These are phyloP conservation scores for Sutorius australiensis DNA, from an alignment of 768 basidiomycete genomes.

Conservation along the genomic window DNA sequence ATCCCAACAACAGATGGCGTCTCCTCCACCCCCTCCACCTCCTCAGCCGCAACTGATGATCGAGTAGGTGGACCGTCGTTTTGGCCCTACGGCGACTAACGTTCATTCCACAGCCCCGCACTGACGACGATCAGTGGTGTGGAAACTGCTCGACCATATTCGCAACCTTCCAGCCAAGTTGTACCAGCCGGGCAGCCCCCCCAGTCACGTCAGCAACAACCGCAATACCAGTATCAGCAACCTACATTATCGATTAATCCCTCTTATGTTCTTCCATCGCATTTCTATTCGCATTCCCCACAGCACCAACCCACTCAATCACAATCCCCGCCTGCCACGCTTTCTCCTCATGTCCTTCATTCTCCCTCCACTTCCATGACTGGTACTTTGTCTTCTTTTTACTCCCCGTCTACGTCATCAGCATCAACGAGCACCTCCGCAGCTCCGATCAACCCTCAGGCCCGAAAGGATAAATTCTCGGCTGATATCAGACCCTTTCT, in stretches of 20 bases:
- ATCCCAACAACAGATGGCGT: conserved; percentile 31
- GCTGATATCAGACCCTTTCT: conserved; percentile 53
- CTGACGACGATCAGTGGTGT: conserved; percentile 56
- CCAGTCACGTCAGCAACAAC: conserved; percentile 36
- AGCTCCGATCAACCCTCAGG: conserved; percentile 42
- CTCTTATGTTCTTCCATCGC: conserved; percentile 36
- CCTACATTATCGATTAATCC: conserved; percentile 42
- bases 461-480: conserved; percentile 53
- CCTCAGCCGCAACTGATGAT: conserved; percentile 51
- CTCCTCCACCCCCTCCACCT: conserved; percentile 22
- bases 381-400: conserved; percentile 38
- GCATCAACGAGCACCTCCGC: conserved; percentile 23
- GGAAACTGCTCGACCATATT: conserved; percentile 43
- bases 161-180: conserved; percentile 41
- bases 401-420: conserved; percentile 31
- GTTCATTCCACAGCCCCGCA: conserved; percentile 44
- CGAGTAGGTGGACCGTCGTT: conserved; percentile 47
- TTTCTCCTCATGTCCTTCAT: conserved; percentile 69
- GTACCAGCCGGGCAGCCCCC: conserved; percentile 31
- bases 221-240: conserved; percentile 39
- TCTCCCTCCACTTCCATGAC: conserved; percentile 43
- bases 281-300: conserved; percentile 36
- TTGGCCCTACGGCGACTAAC: conserved; percentile 12
- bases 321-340: conserved; percentile 50
- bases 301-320: conserved; percentile 29